Percentiles rank a stretch among this genome's conserved stretches.
These are phyloP conservation scores for Coemansia asiatica DNA, from an alignment of 192 early-diverging fungal species.

Conservation along the genomic window DNA sequence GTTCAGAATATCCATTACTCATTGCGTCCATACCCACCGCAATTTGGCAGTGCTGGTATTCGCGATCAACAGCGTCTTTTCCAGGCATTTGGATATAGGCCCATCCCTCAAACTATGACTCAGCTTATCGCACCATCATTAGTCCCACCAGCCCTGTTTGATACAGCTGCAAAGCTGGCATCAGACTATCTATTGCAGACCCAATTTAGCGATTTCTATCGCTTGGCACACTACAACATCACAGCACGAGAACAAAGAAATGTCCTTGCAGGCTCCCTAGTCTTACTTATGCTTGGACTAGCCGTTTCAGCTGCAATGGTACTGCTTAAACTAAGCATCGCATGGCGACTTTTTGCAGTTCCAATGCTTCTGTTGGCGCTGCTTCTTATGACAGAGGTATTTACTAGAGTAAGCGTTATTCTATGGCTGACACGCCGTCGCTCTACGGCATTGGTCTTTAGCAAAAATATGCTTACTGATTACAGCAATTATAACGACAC, in stretches of 20 bases:
- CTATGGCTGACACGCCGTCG: constrained; percentile 29
- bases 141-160: constrained; percentile 41
- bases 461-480: background rate
- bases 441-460: constrained; percentile 12
- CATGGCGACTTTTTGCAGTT: constrained; percentile 24
- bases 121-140: constrained; percentile 19
- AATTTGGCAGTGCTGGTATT: background rate
- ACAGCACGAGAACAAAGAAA: constrained; percentile 15
- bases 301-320: constrained; percentile 10
- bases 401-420: constrained; percentile 23
- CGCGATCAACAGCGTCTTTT: background rate
- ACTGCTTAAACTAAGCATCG: background rate
- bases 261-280: background rate
- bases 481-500: background rate
- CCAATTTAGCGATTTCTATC: constrained; percentile 29
- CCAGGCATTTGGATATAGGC: constrained; percentile 18
- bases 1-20: constrained; percentile 29
- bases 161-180: constrained; percentile 31
- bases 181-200: constrained; percentile 18
- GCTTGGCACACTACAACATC: constrained; percentile 31
- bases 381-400: constrained; percentile 7
- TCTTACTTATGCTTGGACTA: constrained; percentile 10
- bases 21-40: constrained; percentile 25
- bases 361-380: constrained; percentile 14
- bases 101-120: constrained; percentile 16